phyloP scores from a whole-genome alignment of 768 basidiomycete genomes.

The Favolaschia claudopus region DNA sequence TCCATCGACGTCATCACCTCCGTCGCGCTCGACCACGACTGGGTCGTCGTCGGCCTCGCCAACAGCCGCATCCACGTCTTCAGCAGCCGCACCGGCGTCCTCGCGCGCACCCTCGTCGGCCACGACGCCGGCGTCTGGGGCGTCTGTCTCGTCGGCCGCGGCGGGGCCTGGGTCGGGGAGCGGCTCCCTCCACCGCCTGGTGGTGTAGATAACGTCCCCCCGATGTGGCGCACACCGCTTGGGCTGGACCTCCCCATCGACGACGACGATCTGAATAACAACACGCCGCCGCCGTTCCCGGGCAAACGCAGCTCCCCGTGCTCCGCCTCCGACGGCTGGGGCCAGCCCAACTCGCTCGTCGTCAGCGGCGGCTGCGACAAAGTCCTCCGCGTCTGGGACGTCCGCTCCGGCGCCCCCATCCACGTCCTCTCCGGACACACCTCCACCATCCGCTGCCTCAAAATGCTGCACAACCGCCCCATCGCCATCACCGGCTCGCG shows the following conservation, averaged over 20 bases:
- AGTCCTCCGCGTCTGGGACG: conserved; percentile 91
- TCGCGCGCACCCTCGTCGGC: conserved; percentile 79
- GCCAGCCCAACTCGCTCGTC: conserved; percentile 81
- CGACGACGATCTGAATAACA: conserved; percentile 20
- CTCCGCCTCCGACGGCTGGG: conserved; percentile 86
- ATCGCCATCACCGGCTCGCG: conserved; percentile 91
- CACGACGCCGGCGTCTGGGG: conserved; percentile 95
- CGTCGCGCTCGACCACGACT: conserved; percentile 81
- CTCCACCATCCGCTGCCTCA: conserved; percentile 91
- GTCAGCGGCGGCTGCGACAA: conserved; percentile 96
- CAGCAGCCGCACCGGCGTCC: conserved; percentile 77
- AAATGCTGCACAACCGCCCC: conserved; percentile 85
- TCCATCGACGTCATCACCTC: conserved; percentile 83
- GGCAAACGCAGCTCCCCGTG: conserved; percentile 60
- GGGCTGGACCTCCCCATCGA: conserved; percentile 45
- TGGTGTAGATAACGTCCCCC: conserved; percentile 35
- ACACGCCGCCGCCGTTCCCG: conserved; percentile 24
- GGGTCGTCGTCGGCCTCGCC: conserved; percentile 89
- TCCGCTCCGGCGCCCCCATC: conserved; percentile 85
- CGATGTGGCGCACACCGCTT: conserved; percentile 55
- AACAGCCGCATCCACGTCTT: conserved; percentile 88
- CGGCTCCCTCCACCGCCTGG: background rate
- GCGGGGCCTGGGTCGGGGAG: conserved; percentile 51
- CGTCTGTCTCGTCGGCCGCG: conserved; percentile 76
- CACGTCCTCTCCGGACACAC: conserved; percentile 85